phyloP scores from a whole-genome alignment of 495 filamentous ascomycete species.

The Bombardia bombarda region DNA sequence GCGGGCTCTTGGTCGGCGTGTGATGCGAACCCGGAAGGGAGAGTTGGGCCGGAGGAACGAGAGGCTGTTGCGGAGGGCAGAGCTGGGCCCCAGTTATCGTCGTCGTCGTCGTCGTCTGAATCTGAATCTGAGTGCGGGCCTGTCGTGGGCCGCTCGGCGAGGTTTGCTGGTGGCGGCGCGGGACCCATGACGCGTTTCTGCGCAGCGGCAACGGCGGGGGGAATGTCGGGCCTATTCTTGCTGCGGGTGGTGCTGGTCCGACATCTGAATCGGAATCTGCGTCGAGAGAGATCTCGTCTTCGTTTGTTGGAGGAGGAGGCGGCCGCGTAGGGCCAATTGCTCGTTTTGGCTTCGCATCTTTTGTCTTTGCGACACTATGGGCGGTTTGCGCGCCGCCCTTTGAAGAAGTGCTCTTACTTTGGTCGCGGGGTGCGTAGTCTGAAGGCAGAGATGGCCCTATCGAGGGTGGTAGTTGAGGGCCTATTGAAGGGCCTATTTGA shows the following conservation, averaged over 20 bases:
- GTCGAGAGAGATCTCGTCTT: slow-evolving; percentile 23
- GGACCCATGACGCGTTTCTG: slow-evolving; percentile 35
- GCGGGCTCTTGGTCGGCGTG: slow-evolving; percentile 4
- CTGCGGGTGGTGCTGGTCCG: slow-evolving; percentile 14
- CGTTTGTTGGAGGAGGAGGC: slow-evolving; percentile 14
- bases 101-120: slow-evolving; percentile 13
- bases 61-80: slow-evolving; percentile 41
- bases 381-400: no score
- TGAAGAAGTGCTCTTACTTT: background rate
- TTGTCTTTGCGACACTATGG: no score
- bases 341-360: slow-evolving; percentile 1
- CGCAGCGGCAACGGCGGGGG: slow-evolving; percentile 7
- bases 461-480: slow-evolving; percentile 6
- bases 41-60: slow-evolving; percentile 11
- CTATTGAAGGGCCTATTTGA: slow-evolving; percentile 10
- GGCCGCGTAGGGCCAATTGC: slow-evolving; percentile 30
- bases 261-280: slow-evolving; percentile 15
- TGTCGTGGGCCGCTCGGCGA: slow-evolving; percentile 31
- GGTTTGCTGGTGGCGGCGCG: slow-evolving; percentile 33
- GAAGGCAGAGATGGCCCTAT: slow-evolving; percentile 19
- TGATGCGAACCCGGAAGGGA: slow-evolving; percentile 11
- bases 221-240: slow-evolving; percentile 8
- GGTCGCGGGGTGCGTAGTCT: background rate
- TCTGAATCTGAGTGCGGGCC: slow-evolving; percentile 29
- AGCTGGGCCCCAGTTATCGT: slow-evolving; percentile 63